Evolutionary conservation across 441 rosid species (phyloP).

Genomic region (Erysimum cheiri): DNA sequence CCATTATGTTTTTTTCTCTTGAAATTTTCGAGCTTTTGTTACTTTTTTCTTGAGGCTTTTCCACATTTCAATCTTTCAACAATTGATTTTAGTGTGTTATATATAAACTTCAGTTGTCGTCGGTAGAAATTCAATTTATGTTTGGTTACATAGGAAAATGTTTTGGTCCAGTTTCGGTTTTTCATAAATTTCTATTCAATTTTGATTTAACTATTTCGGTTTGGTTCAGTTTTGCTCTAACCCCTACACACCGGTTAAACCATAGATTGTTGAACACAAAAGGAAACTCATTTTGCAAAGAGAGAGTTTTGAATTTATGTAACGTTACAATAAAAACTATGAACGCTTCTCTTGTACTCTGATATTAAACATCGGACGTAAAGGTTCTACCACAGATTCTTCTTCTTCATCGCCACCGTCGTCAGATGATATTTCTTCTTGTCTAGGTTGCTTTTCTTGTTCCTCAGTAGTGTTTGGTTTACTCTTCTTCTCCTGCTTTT

Average conservation of each 20-base stretch:
- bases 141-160: too few relatives aligned
- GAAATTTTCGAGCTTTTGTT: too few relatives aligned
- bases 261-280: constrained; percentile 19
- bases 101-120: too few relatives aligned
- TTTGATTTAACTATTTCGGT: neutral
- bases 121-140: too few relatives aligned
- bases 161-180: too few relatives aligned
- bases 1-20: too few relatives aligned
- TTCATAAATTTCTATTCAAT: neutral
- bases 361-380: constrained; percentile 42
- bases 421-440: constrained; percentile 45
- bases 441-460: constrained; percentile 46
- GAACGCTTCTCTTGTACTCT: constrained; percentile 33
- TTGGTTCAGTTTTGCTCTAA: neutral
- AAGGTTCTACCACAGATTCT: constrained; percentile 28
- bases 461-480: constrained; percentile 51
- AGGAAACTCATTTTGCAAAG: neutral
- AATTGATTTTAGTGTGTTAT: too few relatives aligned
- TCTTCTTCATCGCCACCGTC: constrained; percentile 49
- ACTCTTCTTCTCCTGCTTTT: constrained; percentile 70
- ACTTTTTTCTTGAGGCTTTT: too few relatives aligned
- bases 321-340: constrained; percentile 23
- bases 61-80: too few relatives aligned
- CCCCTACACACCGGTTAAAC: neutral
- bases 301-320: constrained; percentile 19